phyloP scores from a whole-genome alignment of 768 basidiomycete species.

The Suillus lakei region DNA sequence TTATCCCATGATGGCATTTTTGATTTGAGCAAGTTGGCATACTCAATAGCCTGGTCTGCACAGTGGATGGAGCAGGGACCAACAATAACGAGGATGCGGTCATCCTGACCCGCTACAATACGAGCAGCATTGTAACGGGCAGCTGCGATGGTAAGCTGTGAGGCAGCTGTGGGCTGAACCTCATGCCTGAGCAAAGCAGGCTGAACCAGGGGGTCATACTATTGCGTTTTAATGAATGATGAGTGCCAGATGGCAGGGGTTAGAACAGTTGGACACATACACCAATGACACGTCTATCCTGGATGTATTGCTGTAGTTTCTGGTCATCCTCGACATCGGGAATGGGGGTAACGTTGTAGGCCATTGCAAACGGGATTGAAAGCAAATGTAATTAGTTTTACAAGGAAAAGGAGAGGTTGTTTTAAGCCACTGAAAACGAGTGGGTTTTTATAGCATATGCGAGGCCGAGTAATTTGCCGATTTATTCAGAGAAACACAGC shows the following conservation, averaged over 20 bases:
- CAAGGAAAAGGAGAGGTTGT: background rate
- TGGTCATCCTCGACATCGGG: conserved; percentile 67
- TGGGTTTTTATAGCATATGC: conserved; percentile 4
- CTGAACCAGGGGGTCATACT: conserved; percentile 97
- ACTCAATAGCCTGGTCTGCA: conserved; percentile 81
- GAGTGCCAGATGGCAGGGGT: background rate
- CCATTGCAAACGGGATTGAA: background rate
- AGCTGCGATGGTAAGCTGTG: conserved; percentile 76
- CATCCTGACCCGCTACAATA: conserved; percentile 83
- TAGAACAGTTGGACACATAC: conserved; percentile 44
- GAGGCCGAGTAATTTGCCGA: conserved; percentile 10
- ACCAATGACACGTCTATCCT: conserved; percentile 80
- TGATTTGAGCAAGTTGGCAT: conserved; percentile 72
- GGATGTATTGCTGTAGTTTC: conserved; percentile 73
- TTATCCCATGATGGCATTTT: conserved; percentile 73
- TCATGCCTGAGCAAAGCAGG: conserved; percentile 91
- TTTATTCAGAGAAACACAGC: conserved; percentile 2
- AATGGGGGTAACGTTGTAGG: conserved; percentile 61
- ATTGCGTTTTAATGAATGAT: conserved; percentile 20
- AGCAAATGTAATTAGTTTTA: background rate
- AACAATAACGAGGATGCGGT: conserved; percentile 87
- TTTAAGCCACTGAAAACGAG: no score
- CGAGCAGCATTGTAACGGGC: conserved; percentile 81
- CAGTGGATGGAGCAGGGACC: conserved; percentile 97
- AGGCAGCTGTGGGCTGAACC: conserved; percentile 65